These are phyloP conservation scores for Gentiana macrophylla DNA, from an alignment of 257 asterid species.

Conservation along the genomic window DNA sequence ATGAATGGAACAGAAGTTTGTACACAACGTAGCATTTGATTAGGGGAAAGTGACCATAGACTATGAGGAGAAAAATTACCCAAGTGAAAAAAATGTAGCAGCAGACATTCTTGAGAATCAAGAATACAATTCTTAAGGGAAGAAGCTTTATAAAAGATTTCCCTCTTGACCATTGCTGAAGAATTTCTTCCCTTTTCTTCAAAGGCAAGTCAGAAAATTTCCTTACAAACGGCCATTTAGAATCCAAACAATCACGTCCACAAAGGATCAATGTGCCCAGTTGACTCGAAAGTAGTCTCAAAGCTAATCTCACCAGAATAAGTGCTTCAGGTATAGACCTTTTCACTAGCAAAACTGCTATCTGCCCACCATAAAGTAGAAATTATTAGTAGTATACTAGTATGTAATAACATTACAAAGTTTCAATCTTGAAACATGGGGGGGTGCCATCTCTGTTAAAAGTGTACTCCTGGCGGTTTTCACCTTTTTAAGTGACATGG, in stretches of 20 bases:
- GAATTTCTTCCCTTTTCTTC: slow-evolving; percentile 53
- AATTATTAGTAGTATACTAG: neutral
- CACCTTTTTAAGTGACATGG: too few species aligned
- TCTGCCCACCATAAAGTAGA: slow-evolving; percentile 25
- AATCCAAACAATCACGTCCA: slow-evolving; percentile 47
- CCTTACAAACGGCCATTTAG: slow-evolving; percentile 68
- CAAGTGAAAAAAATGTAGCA: slow-evolving; percentile 48
- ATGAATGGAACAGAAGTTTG: neutral
- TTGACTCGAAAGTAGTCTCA: slow-evolving; percentile 49
- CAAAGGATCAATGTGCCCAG: slow-evolving; percentile 74
- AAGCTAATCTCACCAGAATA: slow-evolving; percentile 32
- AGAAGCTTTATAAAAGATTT: slow-evolving; percentile 11
- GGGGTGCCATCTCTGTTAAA: too few species aligned
- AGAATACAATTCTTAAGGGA: slow-evolving; percentile 47
- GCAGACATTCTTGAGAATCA: slow-evolving; percentile 32
- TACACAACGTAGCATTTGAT: neutral
- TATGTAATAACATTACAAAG: too few species aligned
- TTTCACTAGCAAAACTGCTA: slow-evolving; percentile 57
- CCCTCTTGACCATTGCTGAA: slow-evolving; percentile 59
- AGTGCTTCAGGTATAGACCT: slow-evolving; percentile 40
- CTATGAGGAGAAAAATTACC: slow-evolving; percentile 24
- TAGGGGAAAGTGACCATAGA: neutral
- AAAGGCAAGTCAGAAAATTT: slow-evolving; percentile 52
- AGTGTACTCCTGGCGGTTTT: too few species aligned
- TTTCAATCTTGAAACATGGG: too few species aligned